Evolutionary conservation across 768 basidiomycete genomes (phyloP), one percentile per base, ranked within the genome.

Genomic region (Pulveroboletus frians): DNA sequence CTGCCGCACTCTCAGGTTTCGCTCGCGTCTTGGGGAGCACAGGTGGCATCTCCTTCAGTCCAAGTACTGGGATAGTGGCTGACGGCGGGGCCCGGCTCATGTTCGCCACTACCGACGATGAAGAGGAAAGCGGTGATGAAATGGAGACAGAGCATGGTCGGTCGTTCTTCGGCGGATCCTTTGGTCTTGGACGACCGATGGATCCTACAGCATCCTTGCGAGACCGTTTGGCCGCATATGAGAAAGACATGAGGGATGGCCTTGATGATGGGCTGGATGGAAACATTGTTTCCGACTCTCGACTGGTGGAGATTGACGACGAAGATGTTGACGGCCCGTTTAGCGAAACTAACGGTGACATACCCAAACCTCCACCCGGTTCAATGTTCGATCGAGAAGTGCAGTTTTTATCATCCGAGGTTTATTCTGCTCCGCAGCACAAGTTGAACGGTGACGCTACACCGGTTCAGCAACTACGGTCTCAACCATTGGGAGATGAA

Each of bases 11-110:
- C 55, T 67, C 75, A 38, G 71, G 74, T 45, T 72, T 82, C 56
- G 78, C 83, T 26, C 76, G 76, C 48, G 76, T 83, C 27, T 64
- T 85, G 42, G 77, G 76, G 58, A 69, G 75, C 64, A 65, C 69
- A 9, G 79, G 81, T 27, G 84, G 85, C 30, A 84, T 91, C 51
- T 81, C 83, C 14, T 85, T 84, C 63, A 69, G 74, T 51, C 83
- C 79, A 7, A 76, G 75, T 30, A 69, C 73, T 18, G 74, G 73
- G 44, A 76, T 81, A 59, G 69, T 75, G 64, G 74, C 62, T 52
- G 79, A 79, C 50, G 60, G 57, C 32, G 75, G 76, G 11, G 18
- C 53, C 26, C 66, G 70, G 17, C 66, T 85, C 59, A 83, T 85
- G 80, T 87, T 87, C 57, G 78, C 74, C 32, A 62, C 69, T 4